A percentile compares a stretch with the other conserved stretches of the same genome.
Evolutionary conservation across 2,329 filamentous ascomycete species (phyloP).

Genomic region (Pseudohalonectria lignicola): DNA sequence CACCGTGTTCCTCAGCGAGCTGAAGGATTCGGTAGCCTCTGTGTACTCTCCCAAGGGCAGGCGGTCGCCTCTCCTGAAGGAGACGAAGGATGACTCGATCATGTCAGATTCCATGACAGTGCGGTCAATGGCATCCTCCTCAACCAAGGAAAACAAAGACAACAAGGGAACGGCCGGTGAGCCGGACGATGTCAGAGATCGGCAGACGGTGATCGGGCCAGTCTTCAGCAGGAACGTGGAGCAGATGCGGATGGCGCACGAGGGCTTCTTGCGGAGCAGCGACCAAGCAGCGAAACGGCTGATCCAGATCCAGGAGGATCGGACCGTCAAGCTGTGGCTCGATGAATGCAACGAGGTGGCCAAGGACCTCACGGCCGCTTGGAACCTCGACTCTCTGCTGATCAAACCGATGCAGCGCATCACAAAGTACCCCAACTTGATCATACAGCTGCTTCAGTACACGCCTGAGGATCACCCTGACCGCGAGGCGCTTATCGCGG

Average conservation of each 20-base stretch:
- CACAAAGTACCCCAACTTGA: slow-evolving; percentile 82
- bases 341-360: slow-evolving; percentile 88
- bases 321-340: slow-evolving; percentile 70
- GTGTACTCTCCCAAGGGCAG: slow-evolving; percentile 60
- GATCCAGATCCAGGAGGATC: slow-evolving; percentile 51
- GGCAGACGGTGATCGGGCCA: slow-evolving; percentile 39
- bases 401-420: slow-evolving; percentile 96
- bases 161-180: slow-evolving; percentile 20
- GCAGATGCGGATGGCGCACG: slow-evolving; percentile 48
- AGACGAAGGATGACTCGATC: slow-evolving; percentile 17
- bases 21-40: slow-evolving; percentile 70
- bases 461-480: slow-evolving; percentile 82
- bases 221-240: slow-evolving; percentile 47
- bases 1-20: slow-evolving; percentile 61
- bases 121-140: slow-evolving; percentile 19
- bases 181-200: slow-evolving; percentile 39
- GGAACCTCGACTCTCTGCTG: slow-evolving; percentile 90
- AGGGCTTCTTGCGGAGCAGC: slow-evolving; percentile 52
- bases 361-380: slow-evolving; percentile 83
- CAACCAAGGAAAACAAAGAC: slow-evolving; percentile 16
- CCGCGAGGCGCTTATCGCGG: slow-evolving; percentile 46
- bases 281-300: slow-evolving; percentile 51
- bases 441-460: slow-evolving; percentile 67
- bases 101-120: slow-evolving; percentile 18
- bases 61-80: slow-evolving; percentile 27